A percentile compares a stretch with the other conserved stretches of the same genome.
Conservation (phyloP, 2,329 filamentous ascomycete species). For the Ophiocordyceps sinensis region DNA sequence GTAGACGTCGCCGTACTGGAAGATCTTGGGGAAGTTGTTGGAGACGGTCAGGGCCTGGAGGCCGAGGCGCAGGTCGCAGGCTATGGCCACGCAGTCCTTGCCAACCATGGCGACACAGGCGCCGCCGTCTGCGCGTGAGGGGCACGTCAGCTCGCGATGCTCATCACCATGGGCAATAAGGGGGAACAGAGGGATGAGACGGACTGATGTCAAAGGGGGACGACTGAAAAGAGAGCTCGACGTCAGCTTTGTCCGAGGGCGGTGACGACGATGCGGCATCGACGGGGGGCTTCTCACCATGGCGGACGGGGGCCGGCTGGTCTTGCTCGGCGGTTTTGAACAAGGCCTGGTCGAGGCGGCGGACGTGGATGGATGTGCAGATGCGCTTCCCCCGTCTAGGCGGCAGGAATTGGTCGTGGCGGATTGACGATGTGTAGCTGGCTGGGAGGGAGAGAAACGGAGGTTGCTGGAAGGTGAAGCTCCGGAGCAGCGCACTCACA, state of each 20-base stretch:
- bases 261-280: not conserved
- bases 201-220: slow-evolving; percentile 94
- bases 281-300: not conserved
- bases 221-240: slow-evolving; percentile 36
- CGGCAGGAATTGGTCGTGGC: too few relatives aligned
- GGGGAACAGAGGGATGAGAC: slow-evolving; percentile 10
- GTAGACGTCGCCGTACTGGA: slow-evolving; percentile 90
- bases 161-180: not conserved
- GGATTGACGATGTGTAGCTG: not conserved
- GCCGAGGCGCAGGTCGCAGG: slow-evolving; percentile 94
- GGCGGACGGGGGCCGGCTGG: not conserved
- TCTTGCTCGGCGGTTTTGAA: too few relatives aligned
- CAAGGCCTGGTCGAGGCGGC: too few relatives aligned
- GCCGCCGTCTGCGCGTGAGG: slow-evolving; percentile 49
- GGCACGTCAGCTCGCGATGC: not conserved
- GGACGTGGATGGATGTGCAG: too few relatives aligned
- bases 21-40: slow-evolving; percentile 99
- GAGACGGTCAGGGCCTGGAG: slow-evolving; percentile 93
- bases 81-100: slow-evolving; percentile 99
- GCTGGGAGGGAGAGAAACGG: not conserved
- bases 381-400: too few relatives aligned
- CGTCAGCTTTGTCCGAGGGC: not conserved
- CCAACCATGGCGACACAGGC: slow-evolving; percentile 98
- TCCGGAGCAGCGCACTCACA: not conserved
- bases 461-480: not conserved